phyloP scores from a whole-genome alignment of 2,329 filamentous ascomycete species.

The Ophiognomonia clavigignenti-juglandacearum region DNA sequence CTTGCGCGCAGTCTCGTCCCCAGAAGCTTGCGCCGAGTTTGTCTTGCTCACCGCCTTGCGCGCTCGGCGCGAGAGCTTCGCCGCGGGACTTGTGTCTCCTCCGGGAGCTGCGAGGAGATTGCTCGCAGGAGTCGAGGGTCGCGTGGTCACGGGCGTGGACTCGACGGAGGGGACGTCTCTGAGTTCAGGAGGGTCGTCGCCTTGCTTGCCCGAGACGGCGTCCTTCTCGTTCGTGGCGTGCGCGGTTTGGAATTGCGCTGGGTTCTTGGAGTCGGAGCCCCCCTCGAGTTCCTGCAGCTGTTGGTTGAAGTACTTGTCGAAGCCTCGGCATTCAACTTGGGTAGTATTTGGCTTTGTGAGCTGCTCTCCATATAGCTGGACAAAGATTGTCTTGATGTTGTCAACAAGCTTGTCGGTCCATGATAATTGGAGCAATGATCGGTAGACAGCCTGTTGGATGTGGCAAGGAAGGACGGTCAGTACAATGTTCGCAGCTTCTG shows the following conservation, averaged over 20 bases:
- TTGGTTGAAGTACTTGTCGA: conserved; percentile 92
- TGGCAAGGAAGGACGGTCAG: background rate
- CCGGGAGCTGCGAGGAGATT: conserved; percentile 73
- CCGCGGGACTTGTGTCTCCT: conserved; percentile 55
- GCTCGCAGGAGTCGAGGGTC: conserved; percentile 68
- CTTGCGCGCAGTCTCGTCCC: conserved; percentile 69
- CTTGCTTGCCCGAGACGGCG: conserved; percentile 28
- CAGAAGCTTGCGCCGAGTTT: conserved; percentile 67
- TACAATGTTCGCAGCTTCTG: background rate
- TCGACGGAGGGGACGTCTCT: conserved; percentile 52
- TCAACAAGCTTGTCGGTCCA: conserved; percentile 98
- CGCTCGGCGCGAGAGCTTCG: conserved; percentile 75
- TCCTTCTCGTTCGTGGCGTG: conserved; percentile 28
- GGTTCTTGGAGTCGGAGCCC: conserved; percentile 40
- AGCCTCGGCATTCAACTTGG: conserved; percentile 70
- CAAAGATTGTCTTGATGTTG: conserved; percentile 88
- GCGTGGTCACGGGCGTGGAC: conserved; percentile 67
- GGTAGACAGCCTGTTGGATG: conserved; percentile 78
- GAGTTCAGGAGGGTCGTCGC: conserved; percentile 32
- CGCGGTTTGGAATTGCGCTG: conserved; percentile 21
- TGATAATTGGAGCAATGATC: conserved; percentile 87
- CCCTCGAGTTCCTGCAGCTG: conserved; percentile 78
- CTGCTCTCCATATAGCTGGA: conserved; percentile 84
- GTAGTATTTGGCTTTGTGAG: conserved; percentile 76
- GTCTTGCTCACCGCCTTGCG: conserved; percentile 64